Conservation (phyloP, 2,329 filamentous ascomycete species). For the Akanthomyces lecanii region DNA sequence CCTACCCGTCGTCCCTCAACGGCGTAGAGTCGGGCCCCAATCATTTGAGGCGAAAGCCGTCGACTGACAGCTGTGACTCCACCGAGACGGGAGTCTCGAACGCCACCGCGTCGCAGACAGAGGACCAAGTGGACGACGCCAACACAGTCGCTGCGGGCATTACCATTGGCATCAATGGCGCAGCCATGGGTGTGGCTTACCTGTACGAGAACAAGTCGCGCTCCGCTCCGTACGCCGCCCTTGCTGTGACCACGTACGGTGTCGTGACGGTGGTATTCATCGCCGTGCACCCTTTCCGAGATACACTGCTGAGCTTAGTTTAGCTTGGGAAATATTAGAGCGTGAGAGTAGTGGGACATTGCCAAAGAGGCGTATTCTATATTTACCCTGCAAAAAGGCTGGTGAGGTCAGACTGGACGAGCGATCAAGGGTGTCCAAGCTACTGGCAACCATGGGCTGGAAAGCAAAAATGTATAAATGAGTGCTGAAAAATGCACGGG, state of each 20-base stretch:
- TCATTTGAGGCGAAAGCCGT: conserved; percentile 18
- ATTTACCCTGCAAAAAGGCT: not conserved
- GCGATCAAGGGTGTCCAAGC: no score
- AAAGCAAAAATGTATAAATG: no score
- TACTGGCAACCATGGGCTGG: no score
- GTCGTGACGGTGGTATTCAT: conserved; percentile 53
- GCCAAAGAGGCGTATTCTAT: not conserved
- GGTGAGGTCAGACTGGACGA: no score
- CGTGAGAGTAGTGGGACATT: not conserved
- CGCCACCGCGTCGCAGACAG: not conserved
- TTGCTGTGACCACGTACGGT: conserved; percentile 56
- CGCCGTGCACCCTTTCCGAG: conserved; percentile 42
- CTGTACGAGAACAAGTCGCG: conserved; percentile 50
- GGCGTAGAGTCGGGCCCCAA: conserved; percentile 18
- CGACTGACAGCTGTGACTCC: not conserved
- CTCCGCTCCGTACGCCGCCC: conserved; percentile 51
- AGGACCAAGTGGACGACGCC: conserved; percentile 26
- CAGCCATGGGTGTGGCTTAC: conserved; percentile 56
- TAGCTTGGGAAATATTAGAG: conserved; percentile 17
- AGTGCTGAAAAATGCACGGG: no score
- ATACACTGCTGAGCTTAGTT: conserved; percentile 33
- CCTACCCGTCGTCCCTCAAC: conserved; percentile 34
- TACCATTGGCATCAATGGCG: conserved; percentile 54
- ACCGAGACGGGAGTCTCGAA: not conserved
- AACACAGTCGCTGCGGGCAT: conserved; percentile 46